Conservation (phyloP, 352 stramenopile species). For the Pythium brachiatum region DNA sequence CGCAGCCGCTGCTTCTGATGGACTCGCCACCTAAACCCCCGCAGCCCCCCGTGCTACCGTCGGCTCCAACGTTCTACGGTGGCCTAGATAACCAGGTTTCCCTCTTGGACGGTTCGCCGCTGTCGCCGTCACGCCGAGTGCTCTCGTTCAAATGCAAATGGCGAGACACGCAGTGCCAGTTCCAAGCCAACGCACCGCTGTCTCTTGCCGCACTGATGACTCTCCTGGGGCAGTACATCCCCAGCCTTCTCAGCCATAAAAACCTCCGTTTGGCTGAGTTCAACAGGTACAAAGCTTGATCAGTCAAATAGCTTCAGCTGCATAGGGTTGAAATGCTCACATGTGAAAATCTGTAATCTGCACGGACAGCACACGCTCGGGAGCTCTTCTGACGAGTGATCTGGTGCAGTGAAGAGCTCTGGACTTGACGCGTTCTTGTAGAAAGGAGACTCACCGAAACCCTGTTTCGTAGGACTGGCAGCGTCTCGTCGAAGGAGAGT, state of each 20-base stretch:
- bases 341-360: no score
- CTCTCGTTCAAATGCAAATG: slow-evolving; percentile 72
- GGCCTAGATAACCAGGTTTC: neutral
- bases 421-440: neutral
- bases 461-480: slow-evolving; percentile 15
- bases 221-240: slow-evolving; percentile 41
- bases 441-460: neutral
- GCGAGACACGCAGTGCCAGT: slow-evolving; percentile 42
- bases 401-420: neutral
- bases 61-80: slow-evolving; percentile 30
- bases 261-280: slow-evolving; percentile 18
- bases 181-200: slow-evolving; percentile 30
- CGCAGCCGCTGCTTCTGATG: slow-evolving; percentile 1
- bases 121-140: slow-evolving; percentile 14
- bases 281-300: slow-evolving; percentile 15
- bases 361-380: neutral
- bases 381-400: neutral
- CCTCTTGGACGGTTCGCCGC: slow-evolving; percentile 1
- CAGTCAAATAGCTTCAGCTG: no score
- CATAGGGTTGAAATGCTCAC: no score
- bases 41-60: slow-evolving; percentile 21
- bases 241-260: slow-evolving; percentile 18
- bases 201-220: slow-evolving; percentile 33
- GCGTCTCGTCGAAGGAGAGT: slow-evolving; percentile 6
- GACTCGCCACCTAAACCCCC: slow-evolving; percentile 21